Conservation (phyloP, 208 protist genomes). For the Novymonas esmeraldas region DNA sequence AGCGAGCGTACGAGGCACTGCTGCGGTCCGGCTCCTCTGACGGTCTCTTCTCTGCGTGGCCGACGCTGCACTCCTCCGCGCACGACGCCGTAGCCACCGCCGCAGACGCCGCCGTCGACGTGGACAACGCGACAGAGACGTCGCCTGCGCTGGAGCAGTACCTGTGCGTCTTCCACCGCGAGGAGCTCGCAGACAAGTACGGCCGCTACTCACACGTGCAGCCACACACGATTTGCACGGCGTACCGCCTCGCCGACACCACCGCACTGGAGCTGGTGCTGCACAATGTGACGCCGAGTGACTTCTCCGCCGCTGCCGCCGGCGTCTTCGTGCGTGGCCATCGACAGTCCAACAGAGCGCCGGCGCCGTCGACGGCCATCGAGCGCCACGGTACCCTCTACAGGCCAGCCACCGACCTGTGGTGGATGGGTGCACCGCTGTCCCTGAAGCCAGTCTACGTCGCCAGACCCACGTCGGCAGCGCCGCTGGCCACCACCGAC, state of each 20-base stretch:
- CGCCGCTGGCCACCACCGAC: too few species aligned
- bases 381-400: constrained; percentile 40
- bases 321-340: constrained; percentile 74
- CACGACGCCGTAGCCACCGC: not conserved
- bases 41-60: too few species aligned
- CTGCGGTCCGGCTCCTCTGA: not conserved
- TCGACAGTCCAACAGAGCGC: constrained; percentile 20
- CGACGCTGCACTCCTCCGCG: not conserved
- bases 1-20: constrained; percentile 20
- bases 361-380: constrained; percentile 14
- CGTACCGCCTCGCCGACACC: constrained; percentile 54
- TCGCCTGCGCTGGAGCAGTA: constrained; percentile 41
- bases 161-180: constrained; percentile 79
- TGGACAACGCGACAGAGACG: not conserved
- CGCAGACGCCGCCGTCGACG: not conserved
- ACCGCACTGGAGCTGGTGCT: constrained; percentile 59
- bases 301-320: constrained; percentile 46
- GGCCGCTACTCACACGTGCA: constrained; percentile 60
- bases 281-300: constrained; percentile 50
- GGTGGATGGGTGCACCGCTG: constrained; percentile 82
- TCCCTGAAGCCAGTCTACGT: constrained; percentile 67
- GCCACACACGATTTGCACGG: constrained; percentile 59
- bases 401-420: constrained; percentile 56
- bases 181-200: constrained; percentile 62
- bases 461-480: not conserved